A percentile compares a stretch with the other conserved stretches of the same genome.
Conservation (phyloP, 495 filamentous ascomycete species). For the Talaromyces nanjingensis region DNA sequence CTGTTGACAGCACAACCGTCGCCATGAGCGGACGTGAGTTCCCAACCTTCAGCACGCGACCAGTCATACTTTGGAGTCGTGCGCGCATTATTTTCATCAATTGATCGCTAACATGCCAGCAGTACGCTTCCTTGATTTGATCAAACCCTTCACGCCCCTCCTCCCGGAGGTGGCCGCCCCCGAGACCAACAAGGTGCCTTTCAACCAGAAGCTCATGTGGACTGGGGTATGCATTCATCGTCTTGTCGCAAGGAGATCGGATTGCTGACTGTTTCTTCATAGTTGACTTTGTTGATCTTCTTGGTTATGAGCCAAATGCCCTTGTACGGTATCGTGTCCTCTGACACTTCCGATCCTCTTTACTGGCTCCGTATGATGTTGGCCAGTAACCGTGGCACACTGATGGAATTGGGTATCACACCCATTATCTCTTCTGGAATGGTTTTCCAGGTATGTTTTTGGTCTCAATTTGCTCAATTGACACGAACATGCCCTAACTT, state of each 20-base stretch:
- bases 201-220: slow-evolving; percentile 99
- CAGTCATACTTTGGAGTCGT: slow-evolving; percentile 13
- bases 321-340: slow-evolving; percentile 90
- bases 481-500: background rate
- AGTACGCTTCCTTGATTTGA: slow-evolving; percentile 99
- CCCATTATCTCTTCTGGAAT: slow-evolving; percentile 99
- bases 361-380: slow-evolving; percentile 99
- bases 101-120: slow-evolving; percentile 14
- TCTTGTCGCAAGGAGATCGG: background rate
- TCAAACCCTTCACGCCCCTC: slow-evolving; percentile 98
- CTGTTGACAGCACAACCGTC: slow-evolving; percentile 14
- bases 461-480: background rate
- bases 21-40: slow-evolving; percentile 44
- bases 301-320: slow-evolving; percentile 99
- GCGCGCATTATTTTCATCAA: background rate
- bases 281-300: slow-evolving; percentile 94
- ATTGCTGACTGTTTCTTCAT: slow-evolving; percentile 26
- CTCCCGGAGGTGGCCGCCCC: slow-evolving; percentile 97
- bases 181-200: slow-evolving; percentile 82
- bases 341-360: slow-evolving; percentile 92
- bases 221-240: slow-evolving; percentile 57
- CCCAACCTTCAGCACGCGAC: slow-evolving; percentile 23
- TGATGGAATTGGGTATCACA: slow-evolving; percentile 99
- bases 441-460: slow-evolving; percentile 80
- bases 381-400: slow-evolving; percentile 95